phyloP scores from a whole-genome alignment of 495 filamentous ascomycete genomes.

The Pyrenula massariospora region DNA sequence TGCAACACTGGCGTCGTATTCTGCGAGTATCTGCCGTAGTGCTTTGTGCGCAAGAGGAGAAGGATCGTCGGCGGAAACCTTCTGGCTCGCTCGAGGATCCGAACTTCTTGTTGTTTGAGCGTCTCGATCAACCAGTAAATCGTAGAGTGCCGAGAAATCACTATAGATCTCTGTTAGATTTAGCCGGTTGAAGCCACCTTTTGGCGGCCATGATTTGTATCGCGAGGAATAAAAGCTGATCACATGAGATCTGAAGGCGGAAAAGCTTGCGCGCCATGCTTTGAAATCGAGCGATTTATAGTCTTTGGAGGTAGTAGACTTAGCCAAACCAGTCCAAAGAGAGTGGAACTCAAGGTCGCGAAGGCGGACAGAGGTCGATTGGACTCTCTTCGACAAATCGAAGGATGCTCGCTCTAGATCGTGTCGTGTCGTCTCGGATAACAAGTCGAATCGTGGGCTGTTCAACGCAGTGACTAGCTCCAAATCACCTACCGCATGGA shows the following conservation, averaged over 20 bases:
- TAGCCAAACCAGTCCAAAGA: conserved; percentile 78
- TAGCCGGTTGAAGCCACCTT: conserved; percentile 78
- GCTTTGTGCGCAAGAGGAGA: conserved; percentile 35
- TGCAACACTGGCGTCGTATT: conserved; percentile 79
- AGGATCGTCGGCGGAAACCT: conserved; percentile 24
- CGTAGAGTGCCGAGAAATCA: conserved; percentile 79
- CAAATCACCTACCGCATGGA: conserved; percentile 87
- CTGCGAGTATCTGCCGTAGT: conserved; percentile 63
- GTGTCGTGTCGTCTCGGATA: conserved; percentile 60
- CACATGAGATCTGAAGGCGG: conserved; percentile 60
- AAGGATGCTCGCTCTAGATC: conserved; percentile 71
- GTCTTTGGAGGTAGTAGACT: conserved; percentile 60
- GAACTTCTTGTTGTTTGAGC: conserved; percentile 39
- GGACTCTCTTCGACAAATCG: conserved; percentile 59
- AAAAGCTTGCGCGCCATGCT: conserved; percentile 64
- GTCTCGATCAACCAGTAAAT: conserved; percentile 70
- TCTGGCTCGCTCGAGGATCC: conserved; percentile 8
- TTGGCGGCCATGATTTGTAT: conserved; percentile 92
- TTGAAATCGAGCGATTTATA: conserved; percentile 72
- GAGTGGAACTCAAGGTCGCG: conserved; percentile 84
- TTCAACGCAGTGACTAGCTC: conserved; percentile 57
- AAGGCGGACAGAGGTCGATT: conserved; percentile 54
- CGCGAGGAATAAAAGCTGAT: conserved; percentile 67
- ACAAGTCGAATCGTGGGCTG: conserved; percentile 53
- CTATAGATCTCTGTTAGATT: conserved; percentile 73